Conservation (phyloP, 1,284 basidiomycete species). For the Leccinum fallax region DNA sequence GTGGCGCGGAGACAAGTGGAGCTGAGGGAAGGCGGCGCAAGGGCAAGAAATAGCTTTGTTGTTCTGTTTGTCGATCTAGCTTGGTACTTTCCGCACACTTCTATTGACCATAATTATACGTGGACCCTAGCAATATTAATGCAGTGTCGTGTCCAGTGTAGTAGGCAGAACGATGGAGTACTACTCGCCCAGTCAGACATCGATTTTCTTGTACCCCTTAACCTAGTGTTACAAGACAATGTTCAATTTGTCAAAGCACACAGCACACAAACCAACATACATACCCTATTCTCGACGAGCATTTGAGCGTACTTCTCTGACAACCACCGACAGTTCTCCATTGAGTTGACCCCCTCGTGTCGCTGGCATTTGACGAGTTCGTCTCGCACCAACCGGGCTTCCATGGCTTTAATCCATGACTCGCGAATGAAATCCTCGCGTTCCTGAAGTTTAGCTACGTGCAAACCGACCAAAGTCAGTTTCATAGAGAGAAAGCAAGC, state of each 20-base stretch:
- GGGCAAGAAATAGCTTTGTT: conserved; percentile 50
- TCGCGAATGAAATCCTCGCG: conserved; percentile 86
- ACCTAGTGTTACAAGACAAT: conserved; percentile 38
- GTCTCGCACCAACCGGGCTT: conserved; percentile 86
- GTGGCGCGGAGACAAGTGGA: conserved; percentile 58
- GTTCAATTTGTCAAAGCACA: conserved; percentile 7
- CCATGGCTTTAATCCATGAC: conserved; percentile 95
- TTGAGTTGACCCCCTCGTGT: conserved; percentile 89
- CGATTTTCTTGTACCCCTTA: conserved; percentile 56
- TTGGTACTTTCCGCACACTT: conserved; percentile 3
- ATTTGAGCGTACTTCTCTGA: conserved; percentile 85
- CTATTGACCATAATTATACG: conserved; percentile 14
- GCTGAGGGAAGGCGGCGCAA: conserved; percentile 61
- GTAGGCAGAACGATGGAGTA: neutral
- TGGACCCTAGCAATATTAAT: neutral
- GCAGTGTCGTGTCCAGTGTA: neutral
- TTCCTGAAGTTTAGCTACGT: conserved; percentile 58
- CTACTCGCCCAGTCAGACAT: conserved; percentile 29
- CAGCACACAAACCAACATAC: conserved; percentile 41
- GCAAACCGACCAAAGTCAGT: neutral
- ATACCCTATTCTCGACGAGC: conserved; percentile 84
- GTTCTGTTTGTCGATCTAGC: neutral
- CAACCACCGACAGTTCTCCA: conserved; percentile 87
- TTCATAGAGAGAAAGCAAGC: neutral
- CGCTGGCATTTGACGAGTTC: conserved; percentile 93